phyloP scores from a whole-genome alignment of 1,139 yeast species.

The Scheffersomyces quercinus region DNA sequence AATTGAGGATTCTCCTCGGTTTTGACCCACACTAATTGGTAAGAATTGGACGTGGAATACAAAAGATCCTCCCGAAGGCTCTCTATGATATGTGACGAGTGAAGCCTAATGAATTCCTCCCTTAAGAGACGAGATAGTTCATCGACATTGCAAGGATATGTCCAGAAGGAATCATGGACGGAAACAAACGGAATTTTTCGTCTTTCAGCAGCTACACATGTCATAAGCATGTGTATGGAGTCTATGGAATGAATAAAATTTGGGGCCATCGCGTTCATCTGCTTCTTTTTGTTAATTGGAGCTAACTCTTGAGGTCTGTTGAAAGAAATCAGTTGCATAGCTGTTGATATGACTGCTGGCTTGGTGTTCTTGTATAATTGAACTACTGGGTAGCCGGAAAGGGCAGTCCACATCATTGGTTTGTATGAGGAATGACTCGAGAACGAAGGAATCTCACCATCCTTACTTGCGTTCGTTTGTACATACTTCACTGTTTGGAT shows the following conservation, averaged over 20 bases:
- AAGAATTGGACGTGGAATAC: constrained; percentile 23
- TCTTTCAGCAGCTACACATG: constrained; percentile 26
- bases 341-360: constrained; percentile 17
- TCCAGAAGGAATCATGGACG: constrained; percentile 51
- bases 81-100: constrained; percentile 28
- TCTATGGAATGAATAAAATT: constrained; percentile 49
- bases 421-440: constrained; percentile 17
- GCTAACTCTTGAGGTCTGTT: constrained; percentile 17
- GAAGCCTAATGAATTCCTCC: constrained; percentile 36
- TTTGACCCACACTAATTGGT: constrained; percentile 37
- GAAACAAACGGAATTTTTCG: constrained; percentile 32
- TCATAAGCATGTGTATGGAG: constrained; percentile 41
- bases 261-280: constrained; percentile 43
- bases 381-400: constrained; percentile 44
- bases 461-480: constrained; percentile 1
- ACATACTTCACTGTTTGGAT: constrained; percentile 15
- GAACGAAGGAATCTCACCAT: constrained; percentile 15
- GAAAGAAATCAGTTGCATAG: constrained; percentile 28
- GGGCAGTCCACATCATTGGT: constrained; percentile 48
- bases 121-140: constrained; percentile 27
- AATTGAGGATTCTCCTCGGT: constrained; percentile 20
- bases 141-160: constrained; percentile 35
- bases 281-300: constrained; percentile 31
- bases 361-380: constrained; percentile 33
- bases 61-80: constrained; percentile 28